Evolutionary conservation across 108 stramenopile genomes (phyloP), one percentile per base, ranked within the genome.

Genomic region (Cyclotella cryptica): DNA sequence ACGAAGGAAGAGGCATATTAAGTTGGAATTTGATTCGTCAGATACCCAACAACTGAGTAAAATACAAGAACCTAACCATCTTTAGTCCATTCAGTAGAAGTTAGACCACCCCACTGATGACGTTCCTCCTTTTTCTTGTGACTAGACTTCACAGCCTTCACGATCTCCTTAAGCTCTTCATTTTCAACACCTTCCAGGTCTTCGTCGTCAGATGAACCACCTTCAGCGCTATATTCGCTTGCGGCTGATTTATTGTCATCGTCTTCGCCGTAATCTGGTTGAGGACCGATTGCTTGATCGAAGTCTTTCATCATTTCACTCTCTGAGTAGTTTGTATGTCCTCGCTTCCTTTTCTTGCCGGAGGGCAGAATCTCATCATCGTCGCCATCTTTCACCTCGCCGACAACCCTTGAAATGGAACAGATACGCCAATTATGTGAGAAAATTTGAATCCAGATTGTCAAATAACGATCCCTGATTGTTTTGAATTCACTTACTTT

Each of bases 371-470:
- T 65, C 2, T 69, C 77, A 52, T 69, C 78, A 41, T 81, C 86
- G 10, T 71, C 83, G 67, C 90, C 85, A n/a, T 77, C 73, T 49
- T 90, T 79, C 43, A 84, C 84, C 59, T 92, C 94, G 13, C 92
- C 94, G 14, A 93, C 88, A 19, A 46, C 57, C 71, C 55, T 72
- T 7, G 7, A 59, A 59, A n/a, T 19, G 52, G 7, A 19, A n/a
- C 11, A 53, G 10, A 53, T 53, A n/a, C n/a, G n/a, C n/a, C n/a
- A n/a, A n/a, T n/a, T n/a, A n/a, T n/a, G n/a, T n/a, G n/a, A n/a
- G n/a, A n/a, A n/a, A n/a, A n/a, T n/a, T n/a, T n/a, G n/a, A n/a
- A n/a, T n/a, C n/a, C n/a, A n/a, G n/a, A n/a, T n/a, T n/a, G n/a
- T n/a, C n/a, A n/a, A n/a, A n/a, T n/a, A n/a, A n/a, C n/a, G n/a